Base-by-base conservation (phyloP, 2,329 filamentous ascomycete genomes). In the Drechslera avenae region DNA sequence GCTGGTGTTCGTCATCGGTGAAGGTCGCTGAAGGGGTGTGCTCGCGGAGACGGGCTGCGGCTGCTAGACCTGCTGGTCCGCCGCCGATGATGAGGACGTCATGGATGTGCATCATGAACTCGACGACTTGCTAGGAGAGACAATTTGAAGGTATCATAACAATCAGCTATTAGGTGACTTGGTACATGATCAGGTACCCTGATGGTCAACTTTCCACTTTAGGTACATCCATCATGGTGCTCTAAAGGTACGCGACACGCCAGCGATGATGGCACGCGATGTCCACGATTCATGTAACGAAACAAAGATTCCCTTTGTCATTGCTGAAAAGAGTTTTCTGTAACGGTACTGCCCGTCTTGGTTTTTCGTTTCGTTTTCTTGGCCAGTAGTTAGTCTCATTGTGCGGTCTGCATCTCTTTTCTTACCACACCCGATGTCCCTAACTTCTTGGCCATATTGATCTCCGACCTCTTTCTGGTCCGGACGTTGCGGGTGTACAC, bases 1-100 rank as follows among this genome's bases (percentile, higher is more conserved):
- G 81, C 34, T 87, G 84, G 64, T 93, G 89, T 65, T 93, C 90
- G 59, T 90, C 88, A 66, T 93, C 89, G 0, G 89, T 92, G 73
- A 93, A 93, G 44, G 91, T 83, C 1, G 89, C 88, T 0, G 87
- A 89, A 0, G 89, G 89, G 0, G 87, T 88, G 46, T 81, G 79
- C 72, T 93, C 89, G 34, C 83, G 81, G 1, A 93, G 80, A 3
- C 89, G 82, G 1, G 88, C 85, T 7, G 90, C 88, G 5, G 88
- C 83, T 4, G 87, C 88, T 3, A 93, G 83, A 4, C 89, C 88
- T 57, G 85, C 88, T 3, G 89, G 88, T 0, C 90, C 89, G 13
- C 66, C 88, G 7, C 89, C 89, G 33, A 92, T 75, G 66, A 91
- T 87, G 50, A 90, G 74, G 6, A 91, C 83, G 66, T 91, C 87